Evolutionary conservation across 805 yeast species (phyloP).

Genomic region (Pichia manshurica): DNA sequence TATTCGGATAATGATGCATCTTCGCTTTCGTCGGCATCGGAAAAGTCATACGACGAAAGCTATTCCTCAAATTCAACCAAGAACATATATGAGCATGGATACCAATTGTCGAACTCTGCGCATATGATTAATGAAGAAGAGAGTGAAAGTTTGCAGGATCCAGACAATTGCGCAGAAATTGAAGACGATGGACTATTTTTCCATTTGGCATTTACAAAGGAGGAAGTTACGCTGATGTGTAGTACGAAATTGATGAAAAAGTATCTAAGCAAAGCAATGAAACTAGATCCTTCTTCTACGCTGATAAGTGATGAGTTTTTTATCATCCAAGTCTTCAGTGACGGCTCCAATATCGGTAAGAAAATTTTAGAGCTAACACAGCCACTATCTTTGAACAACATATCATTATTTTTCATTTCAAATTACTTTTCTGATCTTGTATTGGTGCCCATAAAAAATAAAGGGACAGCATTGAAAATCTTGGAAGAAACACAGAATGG

Average conservation of each 20-base stretch:
- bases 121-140: constrained; percentile 7
- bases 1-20: constrained; percentile 13
- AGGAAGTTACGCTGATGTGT: constrained; percentile 59
- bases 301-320: constrained; percentile 41
- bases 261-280: constrained; percentile 37
- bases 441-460: constrained; percentile 44
- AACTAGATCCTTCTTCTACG: constrained; percentile 33
- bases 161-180: constrained; percentile 11
- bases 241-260: constrained; percentile 33
- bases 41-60: constrained; percentile 5
- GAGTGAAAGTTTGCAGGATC: neutral
- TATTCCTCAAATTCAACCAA: neutral
- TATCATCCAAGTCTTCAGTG: constrained; percentile 55
- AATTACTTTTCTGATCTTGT: constrained; percentile 62
- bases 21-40: constrained; percentile 14
- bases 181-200: constrained; percentile 43
- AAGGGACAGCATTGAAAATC: constrained; percentile 40
- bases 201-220: constrained; percentile 56
- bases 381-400: constrained; percentile 52
- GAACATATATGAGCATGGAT: neutral
- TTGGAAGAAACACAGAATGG: constrained; percentile 28
- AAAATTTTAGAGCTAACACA: constrained; percentile 51
- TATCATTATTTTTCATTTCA: constrained; percentile 55
- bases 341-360: constrained; percentile 49
- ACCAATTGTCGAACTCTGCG: constrained; percentile 8